Evolutionary conservation across 805 yeast species (phyloP).

Genomic region (Ogataea naganishii): DNA sequence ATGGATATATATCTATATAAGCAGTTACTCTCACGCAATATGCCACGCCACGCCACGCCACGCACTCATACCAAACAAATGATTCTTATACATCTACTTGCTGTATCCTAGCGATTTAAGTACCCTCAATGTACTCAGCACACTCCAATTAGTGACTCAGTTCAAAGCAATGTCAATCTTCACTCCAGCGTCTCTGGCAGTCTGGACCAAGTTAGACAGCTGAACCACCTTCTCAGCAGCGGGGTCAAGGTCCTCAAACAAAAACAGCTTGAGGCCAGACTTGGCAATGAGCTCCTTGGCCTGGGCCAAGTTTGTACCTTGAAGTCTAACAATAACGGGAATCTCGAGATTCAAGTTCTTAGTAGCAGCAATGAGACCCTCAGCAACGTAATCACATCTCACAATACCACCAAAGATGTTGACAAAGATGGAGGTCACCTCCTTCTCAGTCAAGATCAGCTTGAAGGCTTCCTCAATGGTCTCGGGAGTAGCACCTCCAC

Average conservation of each 20-base stretch:
- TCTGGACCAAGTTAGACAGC: slow-evolving; percentile 24
- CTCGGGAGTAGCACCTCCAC: slow-evolving; percentile 99
- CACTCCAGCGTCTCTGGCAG: slow-evolving; percentile 2
- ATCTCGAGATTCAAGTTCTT: slow-evolving; percentile 83
- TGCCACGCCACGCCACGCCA: background rate
- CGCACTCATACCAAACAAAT: background rate
- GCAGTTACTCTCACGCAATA: background rate
- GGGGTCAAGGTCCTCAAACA: slow-evolving; percentile 87
- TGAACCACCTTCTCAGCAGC: slow-evolving; percentile 95
- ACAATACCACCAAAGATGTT: slow-evolving; percentile 99
- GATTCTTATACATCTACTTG: background rate
- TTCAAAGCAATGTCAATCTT: slow-evolving; percentile 2
- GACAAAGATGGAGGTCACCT: slow-evolving; percentile 92
- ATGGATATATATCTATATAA: background rate
- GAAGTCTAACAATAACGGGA: slow-evolving; percentile 96
- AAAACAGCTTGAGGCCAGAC: slow-evolving; percentile 88
- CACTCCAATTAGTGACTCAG: too few relatives aligned
- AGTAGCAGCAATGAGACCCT: slow-evolving; percentile 93
- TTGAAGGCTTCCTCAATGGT: slow-evolving; percentile 96
- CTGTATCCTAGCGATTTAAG: background rate
- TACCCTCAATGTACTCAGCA: background rate
- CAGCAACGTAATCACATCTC: slow-evolving; percentile 98
- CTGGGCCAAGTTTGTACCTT: slow-evolving; percentile 90
- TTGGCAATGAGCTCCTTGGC: slow-evolving; percentile 81
- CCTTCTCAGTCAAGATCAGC: slow-evolving; percentile 80